Evolutionary conservation across 2,329 filamentous ascomycete species (phyloP), one percentile per base, ranked within the genome.

Genomic region (Gremmenia infestans): DNA sequence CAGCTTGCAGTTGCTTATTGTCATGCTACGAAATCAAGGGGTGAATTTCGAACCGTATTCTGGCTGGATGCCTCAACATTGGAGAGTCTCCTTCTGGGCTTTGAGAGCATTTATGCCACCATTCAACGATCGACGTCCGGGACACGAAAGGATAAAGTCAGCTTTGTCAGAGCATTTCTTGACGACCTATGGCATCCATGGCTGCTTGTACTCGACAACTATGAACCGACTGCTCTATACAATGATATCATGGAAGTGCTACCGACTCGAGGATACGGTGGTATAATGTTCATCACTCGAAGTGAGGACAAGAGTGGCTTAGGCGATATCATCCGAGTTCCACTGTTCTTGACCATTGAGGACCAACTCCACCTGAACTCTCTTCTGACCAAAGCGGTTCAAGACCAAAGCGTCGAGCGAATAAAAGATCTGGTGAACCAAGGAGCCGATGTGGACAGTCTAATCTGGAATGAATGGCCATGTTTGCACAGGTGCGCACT

Each of bases 161-260:
- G 51, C 12, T 60, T 60, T 32, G 57, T 60, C n/a, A 55, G 39
- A n/a, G 35, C n/a, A 5, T 63, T 60, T 43, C 50, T 61, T 6
- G 28, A 43, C 19, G 55, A 59, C 36, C 28, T 60, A 14, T 62
- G 61, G 58, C 55, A 63, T 53, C 58, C 61, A 42, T 60, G 61
- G 60, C 28, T 62, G 5, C 52, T 60, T 15, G 51, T 60, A 8
- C 54, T 63, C 4, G 57, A 63, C 11, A 56, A 58, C 19, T 62
- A 58, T 23, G 50, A 59, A 3, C 39, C 54, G 8, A 39, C 15
- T 2, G 22, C 28, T 11, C 50, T 60, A 7, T 57, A 59, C 22
- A 55, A 61, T 23, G 48, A 52, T 11, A 57, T 58, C 17, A 60
- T 58, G 42, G 52, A 60, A 11, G 36, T 63, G n/a, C 17, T 63